phyloP scores from a whole-genome alignment of 169 alveolate species.

The Amoebophrya sp. region DNA sequence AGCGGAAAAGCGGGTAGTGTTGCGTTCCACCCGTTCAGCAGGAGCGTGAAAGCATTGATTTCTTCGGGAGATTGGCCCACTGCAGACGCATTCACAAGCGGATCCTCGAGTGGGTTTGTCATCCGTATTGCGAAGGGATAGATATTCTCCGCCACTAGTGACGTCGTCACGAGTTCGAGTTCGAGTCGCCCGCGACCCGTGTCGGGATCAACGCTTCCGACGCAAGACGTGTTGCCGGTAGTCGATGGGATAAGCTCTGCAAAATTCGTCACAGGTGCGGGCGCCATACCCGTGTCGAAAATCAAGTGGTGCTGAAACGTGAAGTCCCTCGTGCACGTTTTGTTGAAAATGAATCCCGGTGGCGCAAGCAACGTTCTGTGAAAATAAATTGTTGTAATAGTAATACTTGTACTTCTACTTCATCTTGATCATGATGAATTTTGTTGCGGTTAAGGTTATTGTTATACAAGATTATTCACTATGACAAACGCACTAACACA shows the following conservation, averaged over 20 bases:
- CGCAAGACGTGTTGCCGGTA: not conserved
- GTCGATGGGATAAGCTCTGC: not conserved
- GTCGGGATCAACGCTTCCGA: not conserved
- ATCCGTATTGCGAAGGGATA: not conserved
- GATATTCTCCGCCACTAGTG: not conserved
- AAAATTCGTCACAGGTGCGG: not conserved
- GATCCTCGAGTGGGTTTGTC: not conserved
- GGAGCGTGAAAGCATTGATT: no score
- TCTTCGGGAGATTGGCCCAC: no score
- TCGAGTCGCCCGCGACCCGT: not conserved
- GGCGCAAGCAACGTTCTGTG: not conserved
- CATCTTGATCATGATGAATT: no score
- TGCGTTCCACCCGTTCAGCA: no score
- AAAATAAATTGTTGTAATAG: no score
- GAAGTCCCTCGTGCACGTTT: not conserved
- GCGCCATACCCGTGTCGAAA: not conserved
- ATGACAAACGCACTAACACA: no score
- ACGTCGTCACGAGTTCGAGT: not conserved
- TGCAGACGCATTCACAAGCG: no score
- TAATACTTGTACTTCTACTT: no score
- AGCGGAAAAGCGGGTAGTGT: not conserved
- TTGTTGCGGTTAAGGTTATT: no score
- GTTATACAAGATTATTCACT: no score
- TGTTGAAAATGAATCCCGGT: not conserved
- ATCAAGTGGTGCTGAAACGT: conserved; percentile 1